Conservation (phyloP, 2,329 filamentous ascomycete genomes). For the Lasiodiplodia sp. region DNA sequence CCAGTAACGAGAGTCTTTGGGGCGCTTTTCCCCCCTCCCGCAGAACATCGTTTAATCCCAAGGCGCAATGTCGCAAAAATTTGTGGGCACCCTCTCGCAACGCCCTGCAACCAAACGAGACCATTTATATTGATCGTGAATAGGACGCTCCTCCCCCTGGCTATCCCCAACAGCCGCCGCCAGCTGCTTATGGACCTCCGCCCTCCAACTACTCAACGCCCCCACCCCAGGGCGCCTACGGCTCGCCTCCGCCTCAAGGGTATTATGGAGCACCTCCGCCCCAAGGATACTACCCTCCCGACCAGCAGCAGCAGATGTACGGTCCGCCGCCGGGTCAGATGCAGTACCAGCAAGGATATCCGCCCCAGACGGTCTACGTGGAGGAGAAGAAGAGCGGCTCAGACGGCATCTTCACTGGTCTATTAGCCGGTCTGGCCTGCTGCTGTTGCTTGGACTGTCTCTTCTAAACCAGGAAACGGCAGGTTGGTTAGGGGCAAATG, state of each 20-base stretch:
- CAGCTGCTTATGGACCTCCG: slow-evolving; percentile 19
- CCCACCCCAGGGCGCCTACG: slow-evolving; percentile 5
- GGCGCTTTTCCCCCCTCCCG: background rate
- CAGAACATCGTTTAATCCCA: background rate
- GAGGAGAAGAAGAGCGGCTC: slow-evolving; percentile 26
- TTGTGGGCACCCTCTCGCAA: background rate
- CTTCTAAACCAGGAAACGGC: slow-evolving; percentile 2
- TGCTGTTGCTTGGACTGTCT: slow-evolving; percentile 23
- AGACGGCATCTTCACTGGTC: slow-evolving; percentile 8
- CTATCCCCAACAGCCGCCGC: slow-evolving; percentile 22
- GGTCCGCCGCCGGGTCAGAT: slow-evolving; percentile 16
- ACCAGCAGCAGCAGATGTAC: slow-evolving; percentile 19
- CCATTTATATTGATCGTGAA: background rate
- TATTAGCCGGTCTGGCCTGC: slow-evolving; percentile 16
- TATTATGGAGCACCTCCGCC: slow-evolving; percentile 15
- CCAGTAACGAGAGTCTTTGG: background rate
- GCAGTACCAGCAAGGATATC: slow-evolving; percentile 25
- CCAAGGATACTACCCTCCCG: slow-evolving; percentile 19
- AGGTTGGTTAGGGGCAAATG: background rate
- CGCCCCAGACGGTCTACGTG: slow-evolving; percentile 4
- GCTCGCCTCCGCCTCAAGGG: slow-evolving; percentile 2
- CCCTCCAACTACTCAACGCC: slow-evolving; percentile 20
- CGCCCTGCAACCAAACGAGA: background rate
- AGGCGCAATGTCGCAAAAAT: slow-evolving; percentile 17
- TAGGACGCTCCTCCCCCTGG: slow-evolving; percentile 22